These are phyloP conservation scores for Seiridium cupressi DNA, from an alignment of 2,329 filamentous ascomycete genomes.

Conservation along the genomic window DNA sequence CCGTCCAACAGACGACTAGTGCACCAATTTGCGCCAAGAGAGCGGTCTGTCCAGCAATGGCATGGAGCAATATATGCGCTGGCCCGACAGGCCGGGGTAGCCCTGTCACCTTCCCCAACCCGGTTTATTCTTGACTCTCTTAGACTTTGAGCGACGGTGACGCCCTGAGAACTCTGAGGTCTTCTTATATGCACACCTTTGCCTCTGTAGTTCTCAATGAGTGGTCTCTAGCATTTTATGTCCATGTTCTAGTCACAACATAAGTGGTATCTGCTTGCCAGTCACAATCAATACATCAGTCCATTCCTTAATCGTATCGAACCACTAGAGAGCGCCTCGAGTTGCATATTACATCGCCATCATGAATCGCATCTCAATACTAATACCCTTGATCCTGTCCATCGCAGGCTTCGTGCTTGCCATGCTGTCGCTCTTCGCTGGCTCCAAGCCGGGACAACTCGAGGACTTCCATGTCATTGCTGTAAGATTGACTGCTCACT, in stretches of 20 bases:
- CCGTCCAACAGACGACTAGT: neutral
- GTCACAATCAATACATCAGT: neutral
- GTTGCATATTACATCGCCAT: neutral
- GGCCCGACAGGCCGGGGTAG: neutral
- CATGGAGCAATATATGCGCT: neutral
- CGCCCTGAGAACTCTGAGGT: neutral
- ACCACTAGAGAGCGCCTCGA: neutral
- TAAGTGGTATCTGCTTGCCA: too few relatives aligned
- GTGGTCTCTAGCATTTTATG: too few relatives aligned
- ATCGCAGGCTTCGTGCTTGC: constrained; percentile 33
- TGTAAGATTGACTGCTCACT: constrained; percentile 21
- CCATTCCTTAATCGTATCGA: neutral
- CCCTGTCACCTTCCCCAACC: neutral
- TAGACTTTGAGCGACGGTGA: neutral
- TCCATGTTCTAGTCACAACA: too few relatives aligned
- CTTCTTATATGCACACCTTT: neutral
- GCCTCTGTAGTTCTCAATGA: neutral
- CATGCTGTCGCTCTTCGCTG: constrained; percentile 35
- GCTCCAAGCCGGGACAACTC: constrained; percentile 32
- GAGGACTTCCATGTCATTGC: constrained; percentile 37
- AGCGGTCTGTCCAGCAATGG: constrained; percentile 1
- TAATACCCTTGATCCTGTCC: constrained; percentile 31
- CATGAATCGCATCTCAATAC: constrained; percentile 11
- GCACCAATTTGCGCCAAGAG: constrained; percentile 2
- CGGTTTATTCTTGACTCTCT: neutral